Percentiles rank a stretch among this genome's conserved stretches.
These are phyloP conservation scores for Chloromonas sp. DNA, from an alignment of 163 green algal species.

Conservation along the genomic window DNA sequence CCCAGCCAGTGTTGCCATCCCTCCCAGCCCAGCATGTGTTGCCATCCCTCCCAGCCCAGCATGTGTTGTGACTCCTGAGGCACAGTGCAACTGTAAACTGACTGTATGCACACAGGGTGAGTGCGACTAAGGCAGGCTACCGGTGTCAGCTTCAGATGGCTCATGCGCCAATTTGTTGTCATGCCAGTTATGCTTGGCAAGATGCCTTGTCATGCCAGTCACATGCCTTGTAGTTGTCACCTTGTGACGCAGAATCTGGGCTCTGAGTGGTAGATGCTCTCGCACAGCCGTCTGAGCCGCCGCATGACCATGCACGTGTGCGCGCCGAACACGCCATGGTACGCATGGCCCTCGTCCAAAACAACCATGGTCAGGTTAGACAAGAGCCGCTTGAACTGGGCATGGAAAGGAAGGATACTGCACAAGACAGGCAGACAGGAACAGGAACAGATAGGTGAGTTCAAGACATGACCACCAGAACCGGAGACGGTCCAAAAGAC, in stretches of 20 bases:
- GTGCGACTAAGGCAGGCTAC: neutral
- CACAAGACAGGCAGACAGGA: neutral
- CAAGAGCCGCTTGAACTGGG: constrained; percentile 67
- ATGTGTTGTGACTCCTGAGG: no score
- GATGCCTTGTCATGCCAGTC: no score
- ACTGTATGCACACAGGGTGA: neutral
- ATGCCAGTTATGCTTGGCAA: no score
- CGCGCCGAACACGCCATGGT: constrained; percentile 81
- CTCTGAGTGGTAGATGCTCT: constrained; percentile 40
- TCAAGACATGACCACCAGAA: no score
- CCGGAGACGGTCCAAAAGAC: no score
- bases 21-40: no score
- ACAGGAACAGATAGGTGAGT: no score
- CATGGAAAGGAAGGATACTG: constrained; percentile 71
- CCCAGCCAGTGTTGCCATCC: no score
- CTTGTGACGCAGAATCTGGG: constrained; percentile 63
- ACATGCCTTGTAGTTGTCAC: neutral
- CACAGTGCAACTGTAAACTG: no score
- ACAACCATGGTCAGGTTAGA: constrained; percentile 75
- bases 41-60: no score
- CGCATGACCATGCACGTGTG: constrained; percentile 87
- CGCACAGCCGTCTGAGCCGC: constrained; percentile 74
- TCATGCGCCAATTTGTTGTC: no score
- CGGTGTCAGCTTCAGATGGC: neutral
- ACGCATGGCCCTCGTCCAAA: constrained; percentile 83